These are phyloP conservation scores for Elongisporangium anandrum DNA, from an alignment of 352 stramenopile species.

Conservation along the genomic window DNA sequence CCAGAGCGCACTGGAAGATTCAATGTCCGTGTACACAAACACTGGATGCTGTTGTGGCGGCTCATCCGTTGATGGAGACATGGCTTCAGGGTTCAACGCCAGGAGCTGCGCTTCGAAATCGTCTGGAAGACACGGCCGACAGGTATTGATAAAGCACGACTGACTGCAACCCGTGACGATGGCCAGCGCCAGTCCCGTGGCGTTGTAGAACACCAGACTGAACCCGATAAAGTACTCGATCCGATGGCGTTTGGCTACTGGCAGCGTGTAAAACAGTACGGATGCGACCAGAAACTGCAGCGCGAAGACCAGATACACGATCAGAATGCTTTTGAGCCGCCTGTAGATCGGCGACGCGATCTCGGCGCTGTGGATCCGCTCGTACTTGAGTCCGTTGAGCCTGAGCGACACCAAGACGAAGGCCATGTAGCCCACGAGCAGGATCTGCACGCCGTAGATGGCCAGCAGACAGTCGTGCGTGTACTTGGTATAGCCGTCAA, in stretches of 20 bases:
- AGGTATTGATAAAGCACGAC: slow-evolving; percentile 9
- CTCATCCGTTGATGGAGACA: slow-evolving; percentile 11
- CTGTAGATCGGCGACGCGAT: slow-evolving; percentile 50
- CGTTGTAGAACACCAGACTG: slow-evolving; percentile 23
- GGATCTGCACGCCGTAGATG: slow-evolving; percentile 46
- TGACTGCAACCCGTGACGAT: slow-evolving; percentile 19
- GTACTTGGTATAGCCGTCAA: slow-evolving; percentile 20
- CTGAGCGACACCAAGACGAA: slow-evolving; percentile 31
- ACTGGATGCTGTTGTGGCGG: slow-evolving; percentile 40
- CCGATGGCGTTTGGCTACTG: slow-evolving; percentile 4
- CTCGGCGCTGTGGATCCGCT: slow-evolving; percentile 48
- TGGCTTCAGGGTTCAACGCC: background rate
- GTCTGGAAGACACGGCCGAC: slow-evolving; percentile 11
- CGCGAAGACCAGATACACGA: slow-evolving; percentile 35
- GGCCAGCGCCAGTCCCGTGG: slow-evolving; percentile 13
- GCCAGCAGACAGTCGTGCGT: slow-evolving; percentile 28
- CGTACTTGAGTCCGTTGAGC: slow-evolving; percentile 39
- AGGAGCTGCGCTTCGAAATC: slow-evolving; percentile 19
- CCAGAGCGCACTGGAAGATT: slow-evolving; percentile 60
- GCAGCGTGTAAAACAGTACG: slow-evolving; percentile 12
- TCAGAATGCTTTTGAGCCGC: slow-evolving; percentile 51
- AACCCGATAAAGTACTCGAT: slow-evolving; percentile 15
- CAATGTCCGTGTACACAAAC: slow-evolving; percentile 66
- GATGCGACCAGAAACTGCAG: slow-evolving; percentile 38
- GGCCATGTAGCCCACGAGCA: slow-evolving; percentile 40